Evolutionary conservation across 2,329 filamentous ascomycete species (phyloP).

Genomic region (Gnomoniopsis sp.): DNA sequence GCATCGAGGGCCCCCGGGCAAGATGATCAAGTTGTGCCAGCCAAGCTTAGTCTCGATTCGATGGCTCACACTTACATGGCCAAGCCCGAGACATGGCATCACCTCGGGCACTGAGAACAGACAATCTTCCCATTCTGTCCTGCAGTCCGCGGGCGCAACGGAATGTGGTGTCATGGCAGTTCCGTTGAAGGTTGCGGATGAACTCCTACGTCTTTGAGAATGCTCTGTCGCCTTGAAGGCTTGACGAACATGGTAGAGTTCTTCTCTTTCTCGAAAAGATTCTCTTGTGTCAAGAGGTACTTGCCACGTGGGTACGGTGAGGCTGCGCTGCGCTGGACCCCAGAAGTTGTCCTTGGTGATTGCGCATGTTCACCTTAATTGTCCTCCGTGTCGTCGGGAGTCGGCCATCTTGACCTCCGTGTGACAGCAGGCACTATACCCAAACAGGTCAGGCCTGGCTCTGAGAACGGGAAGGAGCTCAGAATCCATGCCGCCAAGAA

Average conservation of each 20-base stretch:
- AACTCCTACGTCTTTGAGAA: neutral
- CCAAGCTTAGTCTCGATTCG: neutral
- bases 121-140: neutral
- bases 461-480: neutral
- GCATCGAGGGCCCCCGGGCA: neutral
- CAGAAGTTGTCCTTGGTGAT: neutral
- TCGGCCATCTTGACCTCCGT: slow-evolving; percentile 6
- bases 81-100: neutral
- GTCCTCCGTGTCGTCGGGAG: slow-evolving; percentile 3
- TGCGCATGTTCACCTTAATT: neutral
- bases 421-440: neutral
- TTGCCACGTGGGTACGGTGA: neutral
- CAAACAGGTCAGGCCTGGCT: neutral
- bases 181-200: neutral
- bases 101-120: neutral
- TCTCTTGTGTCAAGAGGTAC: neutral
- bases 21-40: neutral
- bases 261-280: neutral
- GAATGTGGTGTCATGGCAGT: neutral
- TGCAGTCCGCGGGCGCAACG: neutral
- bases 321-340: neutral
- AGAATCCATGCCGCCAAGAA: neutral
- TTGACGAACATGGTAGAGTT: neutral
- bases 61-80: neutral
- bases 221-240: neutral